Conservation (phyloP, 495 filamentous ascomycete species). For the Aspergillus incahuasiensis region DNA sequence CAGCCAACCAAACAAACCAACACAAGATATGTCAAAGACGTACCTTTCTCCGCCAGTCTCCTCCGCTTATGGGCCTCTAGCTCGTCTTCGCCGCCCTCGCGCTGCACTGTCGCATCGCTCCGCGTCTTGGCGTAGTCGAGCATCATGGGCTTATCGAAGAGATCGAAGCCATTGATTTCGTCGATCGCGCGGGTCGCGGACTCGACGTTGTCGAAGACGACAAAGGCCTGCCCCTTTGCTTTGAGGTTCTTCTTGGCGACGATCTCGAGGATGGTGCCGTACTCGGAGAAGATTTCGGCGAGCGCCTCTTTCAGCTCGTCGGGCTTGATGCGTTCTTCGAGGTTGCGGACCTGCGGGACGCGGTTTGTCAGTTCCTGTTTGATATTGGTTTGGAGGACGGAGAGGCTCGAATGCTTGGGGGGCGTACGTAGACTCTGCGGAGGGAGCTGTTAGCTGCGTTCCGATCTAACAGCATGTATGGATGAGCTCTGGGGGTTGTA, state of each 20-base stretch:
- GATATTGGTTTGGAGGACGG: conserved; percentile 6
- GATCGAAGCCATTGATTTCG: conserved; percentile 87
- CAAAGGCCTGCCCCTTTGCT: conserved; percentile 92
- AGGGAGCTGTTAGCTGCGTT: conserved; percentile 17
- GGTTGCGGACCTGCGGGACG: conserved; percentile 67
- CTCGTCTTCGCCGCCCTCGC: conserved; percentile 67
- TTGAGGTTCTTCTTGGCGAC: conserved; percentile 89
- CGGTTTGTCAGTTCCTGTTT: not conserved
- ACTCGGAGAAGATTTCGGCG: conserved; percentile 78
- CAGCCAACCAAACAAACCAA: not conserved
- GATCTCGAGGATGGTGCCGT: conserved; percentile 85
- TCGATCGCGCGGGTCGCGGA: conserved; percentile 77
- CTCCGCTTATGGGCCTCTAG: conserved; percentile 84
- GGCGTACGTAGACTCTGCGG: conserved; percentile 50
- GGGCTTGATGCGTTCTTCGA: conserved; percentile 88
- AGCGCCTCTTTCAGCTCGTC: conserved; percentile 72
- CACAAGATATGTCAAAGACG: conserved; percentile 15
- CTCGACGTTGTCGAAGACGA: conserved; percentile 81
- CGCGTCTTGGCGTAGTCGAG: conserved; percentile 78
- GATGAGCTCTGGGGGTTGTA: not conserved
- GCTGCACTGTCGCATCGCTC: conserved; percentile 82
- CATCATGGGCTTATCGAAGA: conserved; percentile 91
- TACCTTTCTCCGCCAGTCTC: conserved; percentile 88
- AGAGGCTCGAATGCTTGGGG: conserved; percentile 4
- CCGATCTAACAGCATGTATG: not conserved